These are phyloP conservation scores for Sistotremastrum suecicum DNA, from an alignment of 768 basidiomycete genomes.

Conservation along the genomic window DNA sequence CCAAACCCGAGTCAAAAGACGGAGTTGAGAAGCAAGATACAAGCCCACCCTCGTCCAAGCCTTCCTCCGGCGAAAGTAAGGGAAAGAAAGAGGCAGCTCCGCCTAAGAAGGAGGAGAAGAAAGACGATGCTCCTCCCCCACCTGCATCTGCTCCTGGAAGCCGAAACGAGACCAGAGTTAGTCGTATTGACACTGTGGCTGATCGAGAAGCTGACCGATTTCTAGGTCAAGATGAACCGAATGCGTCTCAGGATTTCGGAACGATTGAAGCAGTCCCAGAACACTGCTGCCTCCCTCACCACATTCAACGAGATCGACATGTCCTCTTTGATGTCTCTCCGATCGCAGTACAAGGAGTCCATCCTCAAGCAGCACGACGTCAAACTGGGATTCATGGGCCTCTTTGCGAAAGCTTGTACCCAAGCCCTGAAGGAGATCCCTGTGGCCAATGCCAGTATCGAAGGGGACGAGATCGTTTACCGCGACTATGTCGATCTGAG, in stretches of 20 bases:
- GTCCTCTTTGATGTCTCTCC: constrained; percentile 88
- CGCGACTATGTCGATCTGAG: constrained; percentile 85
- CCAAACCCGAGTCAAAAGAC: constrained; percentile 23
- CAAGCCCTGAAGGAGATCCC: constrained; percentile 87
- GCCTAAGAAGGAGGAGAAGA: constrained; percentile 19
- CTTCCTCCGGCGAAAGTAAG: background rate
- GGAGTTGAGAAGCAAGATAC: background rate
- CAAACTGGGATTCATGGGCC: constrained; percentile 97
- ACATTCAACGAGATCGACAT: constrained; percentile 99
- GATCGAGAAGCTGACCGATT: background rate
- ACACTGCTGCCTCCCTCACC: constrained; percentile 89
- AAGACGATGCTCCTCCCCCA: constrained; percentile 23
- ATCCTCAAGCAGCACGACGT: constrained; percentile 85
- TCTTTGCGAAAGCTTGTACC: constrained; percentile 78
- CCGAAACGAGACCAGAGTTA: constrained; percentile 76
- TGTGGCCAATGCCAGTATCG: constrained; percentile 86
- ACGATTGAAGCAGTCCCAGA: constrained; percentile 96
- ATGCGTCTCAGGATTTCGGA: constrained; percentile 97
- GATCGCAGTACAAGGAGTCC: constrained; percentile 85
- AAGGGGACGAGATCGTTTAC: constrained; percentile 89
- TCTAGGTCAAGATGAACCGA: constrained; percentile 91
- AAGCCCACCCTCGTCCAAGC: background rate
- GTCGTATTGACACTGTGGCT: constrained; percentile 9
- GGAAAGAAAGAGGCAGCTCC: constrained; percentile 7
- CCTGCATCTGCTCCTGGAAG: constrained; percentile 28